Conservation (phyloP, 345 rosid species). For the Triadica sebifera region DNA sequence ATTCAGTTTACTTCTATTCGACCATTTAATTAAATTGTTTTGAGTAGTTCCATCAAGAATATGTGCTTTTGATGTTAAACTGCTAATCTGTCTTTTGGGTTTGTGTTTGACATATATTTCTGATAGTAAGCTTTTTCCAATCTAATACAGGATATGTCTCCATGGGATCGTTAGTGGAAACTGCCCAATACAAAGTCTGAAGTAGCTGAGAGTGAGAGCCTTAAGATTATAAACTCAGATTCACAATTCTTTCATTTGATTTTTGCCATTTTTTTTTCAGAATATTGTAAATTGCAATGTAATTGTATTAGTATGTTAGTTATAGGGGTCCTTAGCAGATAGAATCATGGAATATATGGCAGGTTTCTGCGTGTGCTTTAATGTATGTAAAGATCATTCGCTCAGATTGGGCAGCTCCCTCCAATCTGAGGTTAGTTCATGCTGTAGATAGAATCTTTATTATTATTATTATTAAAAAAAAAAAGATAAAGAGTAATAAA, state of each 20-base stretch:
- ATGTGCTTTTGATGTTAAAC: not conserved
- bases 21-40: too few relatives aligned
- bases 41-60: too few relatives aligned
- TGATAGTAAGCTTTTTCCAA: not conserved
- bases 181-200: not conserved
- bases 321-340: slow-evolving; percentile 8
- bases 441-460: too few relatives aligned
- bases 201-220: slow-evolving; percentile 14
- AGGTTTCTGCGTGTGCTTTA: not conserved
- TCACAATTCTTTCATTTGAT: slow-evolving; percentile 23
- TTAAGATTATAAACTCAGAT: not conserved
- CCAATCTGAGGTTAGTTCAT: not conserved
- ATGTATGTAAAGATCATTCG: not conserved
- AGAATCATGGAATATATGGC: not conserved
- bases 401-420: not conserved
- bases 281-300: slow-evolving; percentile 18
- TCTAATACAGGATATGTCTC: slow-evolving; percentile 25
- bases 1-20: too few relatives aligned
- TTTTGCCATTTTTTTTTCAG: not conserved
- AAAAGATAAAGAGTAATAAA: too few relatives aligned
- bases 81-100: too few relatives aligned
- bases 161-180: slow-evolving; percentile 16
- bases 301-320: slow-evolving; percentile 11
- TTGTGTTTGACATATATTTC: too few relatives aligned
- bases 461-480: too few relatives aligned